phyloP scores from a whole-genome alignment of 768 basidiomycete species.

The Termitomyces sp. region DNA sequence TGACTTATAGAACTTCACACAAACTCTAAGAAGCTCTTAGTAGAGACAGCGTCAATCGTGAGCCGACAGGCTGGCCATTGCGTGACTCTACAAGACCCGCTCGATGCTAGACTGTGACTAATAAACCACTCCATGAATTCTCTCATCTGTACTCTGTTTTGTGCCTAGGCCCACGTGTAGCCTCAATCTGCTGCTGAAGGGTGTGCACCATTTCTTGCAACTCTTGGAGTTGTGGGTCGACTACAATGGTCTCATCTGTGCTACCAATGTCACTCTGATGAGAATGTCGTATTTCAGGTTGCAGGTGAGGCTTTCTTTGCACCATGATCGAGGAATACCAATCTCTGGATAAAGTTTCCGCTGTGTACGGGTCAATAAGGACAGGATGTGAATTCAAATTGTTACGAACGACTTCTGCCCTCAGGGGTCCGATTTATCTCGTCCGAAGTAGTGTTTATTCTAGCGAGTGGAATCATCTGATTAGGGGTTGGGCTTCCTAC shows the following conservation, averaged over 20 bases:
- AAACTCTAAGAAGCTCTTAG: no score
- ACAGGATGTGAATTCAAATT: background rate
- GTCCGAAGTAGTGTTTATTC: background rate
- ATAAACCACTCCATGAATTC: no score
- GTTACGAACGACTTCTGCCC: background rate
- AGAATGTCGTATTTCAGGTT: background rate
- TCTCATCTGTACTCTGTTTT: background rate
- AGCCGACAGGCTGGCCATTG: conserved; percentile 3
- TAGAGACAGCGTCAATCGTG: no score
- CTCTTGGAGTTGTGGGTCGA: background rate
- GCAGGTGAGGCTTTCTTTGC: background rate
- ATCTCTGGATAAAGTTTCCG: background rate
- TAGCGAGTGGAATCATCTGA: background rate
- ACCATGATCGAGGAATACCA: background rate
- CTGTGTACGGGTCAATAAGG: background rate
- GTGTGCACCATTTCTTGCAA: background rate
- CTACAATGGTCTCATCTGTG: no score
- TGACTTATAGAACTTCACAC: no score
- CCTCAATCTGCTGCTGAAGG: background rate
- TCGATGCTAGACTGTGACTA: no score
- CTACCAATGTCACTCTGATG: no score
- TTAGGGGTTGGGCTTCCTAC: background rate
- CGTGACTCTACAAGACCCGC: no score
- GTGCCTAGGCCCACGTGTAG: background rate
- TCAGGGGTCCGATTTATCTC: background rate